Evolutionary conservation across 495 filamentous ascomycete genomes (phyloP).

Genomic region (Amphirosellinia nigrospora): DNA sequence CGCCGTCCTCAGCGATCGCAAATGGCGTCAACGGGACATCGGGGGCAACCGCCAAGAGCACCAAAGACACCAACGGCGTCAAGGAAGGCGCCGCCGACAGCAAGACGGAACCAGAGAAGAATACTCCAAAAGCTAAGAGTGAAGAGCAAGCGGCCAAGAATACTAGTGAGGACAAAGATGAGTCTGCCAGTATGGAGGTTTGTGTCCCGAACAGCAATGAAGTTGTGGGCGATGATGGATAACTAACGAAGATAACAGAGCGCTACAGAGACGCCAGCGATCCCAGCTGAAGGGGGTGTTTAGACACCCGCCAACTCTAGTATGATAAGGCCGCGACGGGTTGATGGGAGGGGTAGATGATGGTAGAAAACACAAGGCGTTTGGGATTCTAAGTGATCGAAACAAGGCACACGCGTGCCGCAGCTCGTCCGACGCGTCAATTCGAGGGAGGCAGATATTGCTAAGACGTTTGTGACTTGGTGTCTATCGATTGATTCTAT

Average conservation of each 20-base stretch:
- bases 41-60: conserved; percentile 52
- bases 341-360: not conserved
- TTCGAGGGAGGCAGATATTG: conserved; percentile 26
- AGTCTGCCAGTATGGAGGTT: conserved; percentile 44
- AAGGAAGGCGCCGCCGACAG: conserved; percentile 53
- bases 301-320: not conserved
- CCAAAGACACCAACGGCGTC: conserved; percentile 62
- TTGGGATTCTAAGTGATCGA: conserved; percentile 22
- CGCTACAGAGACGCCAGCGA: conserved; percentile 10
- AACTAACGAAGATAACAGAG: conserved; percentile 17
- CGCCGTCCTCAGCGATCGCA: conserved; percentile 27
- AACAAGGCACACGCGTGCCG: conserved; percentile 16
- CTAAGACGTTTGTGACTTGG: conserved; percentile 30
- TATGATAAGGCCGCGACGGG: not conserved
- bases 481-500: conserved; percentile 36
- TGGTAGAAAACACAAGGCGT: conserved; percentile 24
- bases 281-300: not conserved
- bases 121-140: conserved; percentile 48
- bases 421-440: not conserved
- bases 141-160: conserved; percentile 40
- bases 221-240: not conserved
- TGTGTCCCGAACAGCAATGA: not conserved
- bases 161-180: conserved; percentile 37
- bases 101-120: conserved; percentile 46
- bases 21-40: conserved; percentile 54